A percentile compares a stretch with the other conserved stretches of the same genome.
phyloP scores from a whole-genome alignment of 2,329 filamentous ascomycete species.

The Aschersonia sp. region DNA sequence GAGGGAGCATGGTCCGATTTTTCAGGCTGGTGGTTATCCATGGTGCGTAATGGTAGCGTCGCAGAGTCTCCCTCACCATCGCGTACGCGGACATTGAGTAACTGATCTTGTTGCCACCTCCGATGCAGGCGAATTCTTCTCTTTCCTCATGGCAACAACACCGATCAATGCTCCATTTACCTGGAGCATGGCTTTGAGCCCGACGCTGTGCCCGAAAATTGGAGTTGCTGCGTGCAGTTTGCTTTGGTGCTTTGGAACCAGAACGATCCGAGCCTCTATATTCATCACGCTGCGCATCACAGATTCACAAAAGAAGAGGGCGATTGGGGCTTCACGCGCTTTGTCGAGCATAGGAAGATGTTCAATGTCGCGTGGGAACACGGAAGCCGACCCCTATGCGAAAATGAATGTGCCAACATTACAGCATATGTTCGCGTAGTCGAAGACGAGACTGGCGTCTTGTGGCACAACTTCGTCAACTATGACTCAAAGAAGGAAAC shows the following conservation, averaged over 20 bases:
- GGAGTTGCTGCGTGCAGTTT: constrained; percentile 95
- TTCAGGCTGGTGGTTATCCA: constrained; percentile 73
- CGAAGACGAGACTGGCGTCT: constrained; percentile 73
- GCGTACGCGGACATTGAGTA: background rate
- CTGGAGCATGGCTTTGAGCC: constrained; percentile 85
- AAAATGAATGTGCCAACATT: constrained; percentile 64
- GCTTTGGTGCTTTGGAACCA: constrained; percentile 88
- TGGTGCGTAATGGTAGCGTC: constrained; percentile 42
- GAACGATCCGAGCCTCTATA: constrained; percentile 75
- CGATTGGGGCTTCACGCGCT: constrained; percentile 98
- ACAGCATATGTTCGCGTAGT: constrained; percentile 72
- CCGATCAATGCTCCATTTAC: constrained; percentile 88
- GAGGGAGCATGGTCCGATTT: constrained; percentile 77
- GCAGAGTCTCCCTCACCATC: background rate
- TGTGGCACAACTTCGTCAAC: constrained; percentile 85
- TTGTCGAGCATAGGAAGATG: constrained; percentile 74
- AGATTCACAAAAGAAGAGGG: constrained; percentile 93
- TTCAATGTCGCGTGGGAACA: constrained; percentile 68
- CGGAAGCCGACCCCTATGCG: constrained; percentile 53
- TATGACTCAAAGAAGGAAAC: constrained; percentile 99
- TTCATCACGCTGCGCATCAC: constrained; percentile 76
- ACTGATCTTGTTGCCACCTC: background rate
- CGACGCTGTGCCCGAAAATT: constrained; percentile 66
- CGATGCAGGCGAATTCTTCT: constrained; percentile 72
- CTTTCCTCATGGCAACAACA: constrained; percentile 90